These are phyloP conservation scores for Alloascoidea hylecoeti DNA, from an alignment of 805 yeast genomes.

Conservation along the genomic window DNA sequence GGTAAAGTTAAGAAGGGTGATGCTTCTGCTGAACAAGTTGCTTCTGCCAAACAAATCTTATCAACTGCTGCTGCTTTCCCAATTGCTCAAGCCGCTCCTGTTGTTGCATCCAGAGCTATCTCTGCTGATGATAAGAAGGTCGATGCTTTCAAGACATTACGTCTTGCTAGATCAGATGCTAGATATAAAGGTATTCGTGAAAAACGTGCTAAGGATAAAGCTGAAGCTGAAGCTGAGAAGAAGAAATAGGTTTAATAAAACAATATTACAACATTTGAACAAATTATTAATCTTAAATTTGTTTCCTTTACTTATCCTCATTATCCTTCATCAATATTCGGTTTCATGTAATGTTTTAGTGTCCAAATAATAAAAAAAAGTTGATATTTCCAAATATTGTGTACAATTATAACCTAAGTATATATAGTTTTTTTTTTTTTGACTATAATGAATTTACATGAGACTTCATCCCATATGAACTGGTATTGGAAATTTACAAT, in stretches of 20 bases:
- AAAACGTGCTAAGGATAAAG: constrained; percentile 78
- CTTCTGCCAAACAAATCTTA: constrained; percentile 43
- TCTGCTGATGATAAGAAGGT: constrained; percentile 32
- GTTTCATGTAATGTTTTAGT: too few species aligned
- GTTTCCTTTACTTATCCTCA: too few species aligned
- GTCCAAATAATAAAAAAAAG: too few species aligned
- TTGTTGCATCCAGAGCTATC: constrained; percentile 67
- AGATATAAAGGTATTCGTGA: constrained; percentile 79
- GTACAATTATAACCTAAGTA: too few species aligned
- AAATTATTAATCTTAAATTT: too few species aligned
- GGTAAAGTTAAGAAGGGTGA: constrained; percentile 23
- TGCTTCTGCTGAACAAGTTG: constrained; percentile 37
- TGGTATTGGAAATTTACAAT: too few species aligned
- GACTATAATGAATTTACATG: too few species aligned
- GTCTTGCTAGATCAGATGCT: constrained; percentile 79
- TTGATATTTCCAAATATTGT: too few species aligned
- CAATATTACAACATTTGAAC: too few species aligned
- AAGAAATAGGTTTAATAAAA: constrained; percentile 48
- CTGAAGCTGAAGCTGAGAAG: constrained; percentile 92
- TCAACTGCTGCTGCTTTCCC: constrained; percentile 68
- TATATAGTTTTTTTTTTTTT: too few species aligned
- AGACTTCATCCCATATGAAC: too few species aligned
- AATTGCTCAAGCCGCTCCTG: constrained; percentile 54
- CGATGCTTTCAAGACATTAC: constrained; percentile 74
- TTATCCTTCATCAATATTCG: too few species aligned